Base-by-base conservation (phyloP, 768 basidiomycete genomes). In the Fomitopsis serialis region DNA sequence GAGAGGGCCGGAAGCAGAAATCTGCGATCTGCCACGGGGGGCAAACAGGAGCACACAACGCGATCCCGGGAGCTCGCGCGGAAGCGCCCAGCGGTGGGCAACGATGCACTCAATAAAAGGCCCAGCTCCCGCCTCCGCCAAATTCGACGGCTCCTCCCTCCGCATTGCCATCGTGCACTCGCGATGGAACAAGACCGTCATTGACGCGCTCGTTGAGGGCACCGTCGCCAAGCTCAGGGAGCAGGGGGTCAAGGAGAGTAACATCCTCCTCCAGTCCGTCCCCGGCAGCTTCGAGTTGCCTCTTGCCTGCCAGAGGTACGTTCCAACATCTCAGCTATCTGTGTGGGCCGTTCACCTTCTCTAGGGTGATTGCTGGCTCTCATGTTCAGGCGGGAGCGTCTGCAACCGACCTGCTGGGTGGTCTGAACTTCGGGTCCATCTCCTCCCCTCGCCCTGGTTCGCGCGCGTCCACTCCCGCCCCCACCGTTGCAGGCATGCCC, bases 241-340 rank as follows among this genome's bases (percentile, higher is more conserved):
- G 63, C 74, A 78, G 32, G 96, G 96, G 23, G 96, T 98, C 58
- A 89, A 89, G 73, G 82, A 91, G 48, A 77, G 78, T 66, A 95
- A 98, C 63, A 98, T 99, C 63, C 79, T 93, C 48, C 73, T 95
- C 42, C 87, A 95, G 73, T 87, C 85, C 34, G 93, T 99, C 1
- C 94, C 96, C 0, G 97, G 97, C 9, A 92, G 89, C 71, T 99
- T 85, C 68, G 97, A 99, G 75, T 78, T 99, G 19, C 97, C 97
- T 2, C 65, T 83, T 74, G 76, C 94, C 13, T 88, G 85, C 64
- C 82, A 87, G 61, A 85, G 83, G 96, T 97, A 68, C 64, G 84
- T 69, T 22, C 13, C 21, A 24, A 34, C 53, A 44, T 54, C 32
- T 1, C 2, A 12, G 5, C 19, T 34, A 42, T 53, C 35, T 53